These are phyloP conservation scores for Malassezia furfur DNA, from an alignment of 1,284 basidiomycete genomes.

Conservation along the genomic window DNA sequence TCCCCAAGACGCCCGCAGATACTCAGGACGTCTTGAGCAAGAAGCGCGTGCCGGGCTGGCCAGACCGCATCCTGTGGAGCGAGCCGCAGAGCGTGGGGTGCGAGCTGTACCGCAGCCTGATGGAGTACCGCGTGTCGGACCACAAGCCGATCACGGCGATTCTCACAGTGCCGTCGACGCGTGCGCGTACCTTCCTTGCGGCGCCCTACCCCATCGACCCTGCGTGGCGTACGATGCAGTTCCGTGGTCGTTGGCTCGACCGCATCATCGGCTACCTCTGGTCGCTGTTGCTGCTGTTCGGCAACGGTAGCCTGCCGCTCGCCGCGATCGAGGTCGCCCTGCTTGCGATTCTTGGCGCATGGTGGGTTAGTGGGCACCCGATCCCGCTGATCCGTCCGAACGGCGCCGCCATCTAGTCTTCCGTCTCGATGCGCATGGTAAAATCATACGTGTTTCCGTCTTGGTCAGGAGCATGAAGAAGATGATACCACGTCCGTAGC, in stretches of 20 bases:
- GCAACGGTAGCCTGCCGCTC: slow-evolving; percentile 58
- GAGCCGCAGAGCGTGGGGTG: slow-evolving; percentile 50
- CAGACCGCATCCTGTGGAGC: slow-evolving; percentile 81
- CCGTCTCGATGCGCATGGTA: slow-evolving; percentile 24
- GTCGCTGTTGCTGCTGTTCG: slow-evolving; percentile 63
- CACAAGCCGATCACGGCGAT: slow-evolving; percentile 48
- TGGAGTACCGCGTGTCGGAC: slow-evolving; percentile 42
- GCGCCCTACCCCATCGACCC: slow-evolving; percentile 33
- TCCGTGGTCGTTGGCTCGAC: slow-evolving; percentile 60
- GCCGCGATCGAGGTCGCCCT: slow-evolving; percentile 29
- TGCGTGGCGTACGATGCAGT: slow-evolving; percentile 56
- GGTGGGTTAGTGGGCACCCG: slow-evolving; percentile 22
- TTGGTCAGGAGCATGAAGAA: slow-evolving; percentile 28
- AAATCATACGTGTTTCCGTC: slow-evolving; percentile 31
- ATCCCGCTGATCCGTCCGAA: background rate
- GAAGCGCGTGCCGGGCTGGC: slow-evolving; percentile 81
- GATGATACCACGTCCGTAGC: slow-evolving; percentile 30
- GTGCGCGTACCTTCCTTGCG: slow-evolving; percentile 14
- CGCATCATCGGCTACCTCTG: slow-evolving; percentile 64
- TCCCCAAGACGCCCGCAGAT: slow-evolving; percentile 57
- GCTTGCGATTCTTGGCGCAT: slow-evolving; percentile 24
- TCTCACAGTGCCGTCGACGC: slow-evolving; percentile 49
- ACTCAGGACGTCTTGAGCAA: slow-evolving; percentile 57
- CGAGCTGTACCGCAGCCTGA: slow-evolving; percentile 45
- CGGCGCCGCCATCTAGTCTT: slow-evolving; percentile 1